phyloP scores from a whole-genome alignment of 495 filamentous ascomycete genomes.

The Lasiosphaeria hispida region DNA sequence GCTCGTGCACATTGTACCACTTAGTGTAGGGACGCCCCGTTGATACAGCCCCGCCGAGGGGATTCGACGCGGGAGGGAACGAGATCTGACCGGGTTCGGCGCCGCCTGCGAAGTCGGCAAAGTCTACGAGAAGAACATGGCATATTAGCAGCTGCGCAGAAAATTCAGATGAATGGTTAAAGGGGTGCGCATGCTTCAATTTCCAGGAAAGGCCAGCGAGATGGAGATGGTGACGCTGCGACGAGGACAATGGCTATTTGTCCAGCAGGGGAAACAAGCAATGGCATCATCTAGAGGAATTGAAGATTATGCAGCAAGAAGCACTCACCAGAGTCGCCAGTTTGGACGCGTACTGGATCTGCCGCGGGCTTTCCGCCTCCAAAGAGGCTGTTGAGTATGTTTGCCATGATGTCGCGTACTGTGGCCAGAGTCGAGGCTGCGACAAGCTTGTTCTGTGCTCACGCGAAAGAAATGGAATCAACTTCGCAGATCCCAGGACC shows the following conservation, averaged over 20 bases:
- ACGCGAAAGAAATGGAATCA: conserved; percentile 1
- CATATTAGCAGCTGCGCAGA: conserved; percentile 8
- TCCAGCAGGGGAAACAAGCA: no score
- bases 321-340: conserved; percentile 61
- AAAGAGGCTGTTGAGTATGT: conserved; percentile 65
- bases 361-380: conserved; percentile 58
- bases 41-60: conserved; percentile 39
- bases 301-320: background rate
- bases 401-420: conserved; percentile 55
- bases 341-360: conserved; percentile 38
- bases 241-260: no score
- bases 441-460: conserved; percentile 7
- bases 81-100: conserved; percentile 57
- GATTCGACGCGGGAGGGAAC: conserved; percentile 29
- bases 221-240: no score
- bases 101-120: conserved; percentile 73
- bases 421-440: conserved; percentile 14
- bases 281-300: background rate
- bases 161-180: background rate
- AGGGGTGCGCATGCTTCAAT: background rate
- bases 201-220: no score
- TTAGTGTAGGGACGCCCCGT: conserved; percentile 70
- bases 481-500: conserved; percentile 8
- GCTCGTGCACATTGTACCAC: conserved; percentile 97
- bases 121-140: conserved; percentile 50